phyloP scores from a whole-genome alignment of 2,329 filamentous ascomycete species.

The Cryphonectria japonica region DNA sequence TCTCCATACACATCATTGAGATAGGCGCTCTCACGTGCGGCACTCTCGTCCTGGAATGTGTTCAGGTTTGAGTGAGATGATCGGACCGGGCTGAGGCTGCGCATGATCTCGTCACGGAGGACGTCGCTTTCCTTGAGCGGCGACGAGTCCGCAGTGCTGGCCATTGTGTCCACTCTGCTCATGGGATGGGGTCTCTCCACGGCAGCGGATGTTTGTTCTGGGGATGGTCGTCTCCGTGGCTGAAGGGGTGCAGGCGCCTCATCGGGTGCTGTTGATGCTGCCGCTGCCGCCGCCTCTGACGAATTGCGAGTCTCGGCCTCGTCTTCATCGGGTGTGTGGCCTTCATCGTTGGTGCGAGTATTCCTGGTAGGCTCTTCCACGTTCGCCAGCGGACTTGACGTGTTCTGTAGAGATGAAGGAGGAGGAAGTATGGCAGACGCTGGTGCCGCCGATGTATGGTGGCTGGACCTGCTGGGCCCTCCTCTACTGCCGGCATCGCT shows the following conservation, averaged over 20 bases:
- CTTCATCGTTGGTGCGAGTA: background rate
- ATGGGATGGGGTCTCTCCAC: slow-evolving; percentile 44
- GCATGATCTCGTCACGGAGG: slow-evolving; percentile 74
- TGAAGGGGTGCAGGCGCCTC: slow-evolving; percentile 51
- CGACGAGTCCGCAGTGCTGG: slow-evolving; percentile 53
- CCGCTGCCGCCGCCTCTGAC: slow-evolving; percentile 23
- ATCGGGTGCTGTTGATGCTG: background rate
- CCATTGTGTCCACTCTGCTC: slow-evolving; percentile 49
- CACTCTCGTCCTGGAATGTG: slow-evolving; percentile 20
- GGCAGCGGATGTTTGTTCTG: slow-evolving; percentile 36
- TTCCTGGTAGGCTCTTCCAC: background rate
- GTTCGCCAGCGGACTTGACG: slow-evolving; percentile 6
- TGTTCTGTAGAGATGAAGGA: slow-evolving; percentile 11
- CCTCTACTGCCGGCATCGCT: slow-evolving; percentile 5
- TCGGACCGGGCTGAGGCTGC: slow-evolving; percentile 62
- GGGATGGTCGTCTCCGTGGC: slow-evolving; percentile 38
- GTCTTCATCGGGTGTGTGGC: background rate
- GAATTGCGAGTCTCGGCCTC: slow-evolving; percentile 22
- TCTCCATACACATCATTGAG: slow-evolving; percentile 69
- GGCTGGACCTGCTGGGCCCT: slow-evolving; percentile 5
- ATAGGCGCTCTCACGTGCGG: slow-evolving; percentile 61
- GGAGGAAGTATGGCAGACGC: slow-evolving; percentile 12
- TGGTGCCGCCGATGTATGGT: slow-evolving; percentile 14
- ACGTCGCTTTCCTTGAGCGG: slow-evolving; percentile 72
- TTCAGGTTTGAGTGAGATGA: slow-evolving; percentile 30